Percentiles rank a stretch among this genome's conserved stretches.
phyloP scores from a whole-genome alignment of 805 yeast species.

The Kodamaea kakaduensis region DNA sequence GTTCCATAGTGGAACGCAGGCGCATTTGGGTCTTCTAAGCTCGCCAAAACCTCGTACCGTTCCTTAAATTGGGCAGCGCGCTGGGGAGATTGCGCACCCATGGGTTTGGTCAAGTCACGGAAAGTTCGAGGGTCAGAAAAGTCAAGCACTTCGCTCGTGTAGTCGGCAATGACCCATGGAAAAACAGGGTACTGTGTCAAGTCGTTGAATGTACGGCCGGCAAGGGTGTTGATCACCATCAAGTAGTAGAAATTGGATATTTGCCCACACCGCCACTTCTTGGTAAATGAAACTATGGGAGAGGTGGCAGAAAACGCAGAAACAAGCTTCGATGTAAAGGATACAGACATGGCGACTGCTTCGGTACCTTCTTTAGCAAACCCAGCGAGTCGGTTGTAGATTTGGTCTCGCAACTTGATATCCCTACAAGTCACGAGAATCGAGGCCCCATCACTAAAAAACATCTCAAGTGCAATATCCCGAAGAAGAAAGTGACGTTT shows the following conservation, averaged over 20 bases:
- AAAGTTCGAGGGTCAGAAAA: slow-evolving; percentile 56
- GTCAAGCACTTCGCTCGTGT: slow-evolving; percentile 67
- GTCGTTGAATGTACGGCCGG: slow-evolving; percentile 87
- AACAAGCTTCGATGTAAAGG: slow-evolving; percentile 25
- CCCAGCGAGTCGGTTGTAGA: slow-evolving; percentile 47
- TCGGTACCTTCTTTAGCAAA: slow-evolving; percentile 35
- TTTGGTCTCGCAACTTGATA: slow-evolving; percentile 50
- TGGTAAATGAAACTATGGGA: slow-evolving; percentile 51
- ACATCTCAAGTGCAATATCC: slow-evolving; percentile 77
- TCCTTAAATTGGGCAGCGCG: slow-evolving; percentile 65
- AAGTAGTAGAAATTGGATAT: slow-evolving; percentile 80
- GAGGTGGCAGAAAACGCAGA: slow-evolving; percentile 21
- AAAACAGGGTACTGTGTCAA: slow-evolving; percentile 87
- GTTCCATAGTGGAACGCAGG: slow-evolving; percentile 92
- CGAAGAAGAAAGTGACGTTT: slow-evolving; percentile 73
- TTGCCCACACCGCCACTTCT: slow-evolving; percentile 71
- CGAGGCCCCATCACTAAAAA: slow-evolving; percentile 70
- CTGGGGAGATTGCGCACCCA: slow-evolving; percentile 76
- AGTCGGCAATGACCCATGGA: slow-evolving; percentile 89
- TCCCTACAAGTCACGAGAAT: slow-evolving; percentile 62
- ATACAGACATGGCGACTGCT: slow-evolving; percentile 21
- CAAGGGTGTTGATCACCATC: slow-evolving; percentile 74
- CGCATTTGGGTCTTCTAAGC: slow-evolving; percentile 52
- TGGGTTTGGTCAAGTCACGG: slow-evolving; percentile 79
- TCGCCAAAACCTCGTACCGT: slow-evolving; percentile 64